Evolutionary conservation across 192 early-diverging fungal genomes (phyloP).

Genomic region (Linnemannia exigua): DNA sequence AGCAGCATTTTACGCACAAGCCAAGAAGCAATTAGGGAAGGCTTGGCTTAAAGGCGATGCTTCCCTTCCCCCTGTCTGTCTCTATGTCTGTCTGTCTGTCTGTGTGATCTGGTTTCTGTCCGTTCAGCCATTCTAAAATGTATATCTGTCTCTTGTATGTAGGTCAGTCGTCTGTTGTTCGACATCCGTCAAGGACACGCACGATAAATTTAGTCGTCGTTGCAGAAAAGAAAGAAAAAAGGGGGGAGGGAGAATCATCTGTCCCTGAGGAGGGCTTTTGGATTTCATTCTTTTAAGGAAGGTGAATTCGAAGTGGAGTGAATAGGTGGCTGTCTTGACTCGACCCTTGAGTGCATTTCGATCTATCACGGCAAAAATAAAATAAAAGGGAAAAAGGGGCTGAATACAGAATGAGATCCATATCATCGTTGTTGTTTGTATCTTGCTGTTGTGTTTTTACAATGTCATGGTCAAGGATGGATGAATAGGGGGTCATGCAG

Average conservation of each 20-base stretch:
- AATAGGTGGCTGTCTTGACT: neutral
- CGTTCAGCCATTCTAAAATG: neutral
- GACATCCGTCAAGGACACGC: neutral
- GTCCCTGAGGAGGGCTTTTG: neutral
- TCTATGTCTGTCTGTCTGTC: neutral
- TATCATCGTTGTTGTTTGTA: neutral
- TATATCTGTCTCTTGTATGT: neutral
- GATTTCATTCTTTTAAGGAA: neutral
- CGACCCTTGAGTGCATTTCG: neutral
- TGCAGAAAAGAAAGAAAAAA: neutral
- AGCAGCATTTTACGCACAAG: neutral
- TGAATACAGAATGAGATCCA: too few relatives aligned
- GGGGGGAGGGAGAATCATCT: neutral
- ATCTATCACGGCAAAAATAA: neutral
- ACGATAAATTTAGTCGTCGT: neutral
- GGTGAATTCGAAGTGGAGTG: neutral
- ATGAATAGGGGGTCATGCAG: constrained; percentile 38
- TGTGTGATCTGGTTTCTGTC: neutral
- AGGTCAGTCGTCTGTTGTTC: too few relatives aligned
- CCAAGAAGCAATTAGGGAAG: neutral
- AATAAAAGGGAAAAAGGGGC: neutral
- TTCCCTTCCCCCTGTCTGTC: neutral
- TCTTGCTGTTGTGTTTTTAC: neutral
- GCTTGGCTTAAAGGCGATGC: neutral
- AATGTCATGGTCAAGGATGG: neutral